Conservation (phyloP, 148 eudicot genomes). For the Agrostemma githago region DNA sequence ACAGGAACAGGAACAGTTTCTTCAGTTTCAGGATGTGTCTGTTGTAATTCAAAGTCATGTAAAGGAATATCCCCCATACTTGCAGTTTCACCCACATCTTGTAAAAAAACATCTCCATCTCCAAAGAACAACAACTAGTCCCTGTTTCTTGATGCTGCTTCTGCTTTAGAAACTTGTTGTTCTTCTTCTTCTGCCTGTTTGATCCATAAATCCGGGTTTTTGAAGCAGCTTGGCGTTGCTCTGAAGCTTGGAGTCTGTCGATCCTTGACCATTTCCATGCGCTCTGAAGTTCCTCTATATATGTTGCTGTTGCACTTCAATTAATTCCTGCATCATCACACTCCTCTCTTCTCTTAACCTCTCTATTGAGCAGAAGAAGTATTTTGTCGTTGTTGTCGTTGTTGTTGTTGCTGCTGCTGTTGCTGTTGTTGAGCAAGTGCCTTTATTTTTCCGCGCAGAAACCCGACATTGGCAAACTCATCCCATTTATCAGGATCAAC, state of each 20-base stretch:
- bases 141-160: slow-evolving; percentile 35
- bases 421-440: slow-evolving; percentile 70
- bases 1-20: too few relatives aligned
- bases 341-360: slow-evolving; percentile 51
- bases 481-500: slow-evolving; percentile 77
- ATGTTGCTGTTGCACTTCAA: slow-evolving; percentile 70
- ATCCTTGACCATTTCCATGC: slow-evolving; percentile 50
- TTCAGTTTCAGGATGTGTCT: slow-evolving; percentile 8
- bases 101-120: slow-evolving; percentile 27
- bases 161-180: slow-evolving; percentile 43
- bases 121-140: slow-evolving; percentile 11
- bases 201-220: slow-evolving; percentile 50
- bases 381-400: slow-evolving; percentile 34
- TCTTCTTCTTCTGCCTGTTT: slow-evolving; percentile 7
- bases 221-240: slow-evolving; percentile 59
- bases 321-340: slow-evolving; percentile 57
- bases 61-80: slow-evolving; percentile 20
- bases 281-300: slow-evolving; percentile 45
- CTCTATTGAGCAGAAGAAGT: slow-evolving; percentile 45
- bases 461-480: slow-evolving; percentile 70
- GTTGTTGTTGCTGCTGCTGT: slow-evolving; percentile 63
- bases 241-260: slow-evolving; percentile 65
- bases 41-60: slow-evolving; percentile 19
- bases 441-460: slow-evolving; percentile 61
- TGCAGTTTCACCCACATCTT: slow-evolving; percentile 20